These are phyloP conservation scores for Ophiostoma piceae DNA, from an alignment of 2,329 filamentous ascomycete genomes.

Conservation along the genomic window DNA sequence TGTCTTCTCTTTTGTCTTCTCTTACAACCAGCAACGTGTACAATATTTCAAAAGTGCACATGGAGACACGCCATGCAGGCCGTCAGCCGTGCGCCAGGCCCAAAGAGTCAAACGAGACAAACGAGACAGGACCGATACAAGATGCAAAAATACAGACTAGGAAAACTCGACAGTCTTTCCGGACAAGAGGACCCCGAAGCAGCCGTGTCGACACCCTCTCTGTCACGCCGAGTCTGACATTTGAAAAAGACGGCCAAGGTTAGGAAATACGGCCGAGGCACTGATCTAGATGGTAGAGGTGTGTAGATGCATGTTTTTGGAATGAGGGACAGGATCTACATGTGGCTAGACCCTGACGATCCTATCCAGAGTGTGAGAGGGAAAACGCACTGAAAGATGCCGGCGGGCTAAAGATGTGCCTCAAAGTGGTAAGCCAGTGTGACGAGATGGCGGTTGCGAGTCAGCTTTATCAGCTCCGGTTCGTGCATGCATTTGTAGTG, in stretches of 20 bases:
- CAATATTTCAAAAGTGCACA: background rate
- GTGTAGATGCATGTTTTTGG: background rate
- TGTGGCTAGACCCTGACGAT: conserved; percentile 11
- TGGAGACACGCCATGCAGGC: background rate
- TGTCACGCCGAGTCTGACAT: conserved; percentile 2
- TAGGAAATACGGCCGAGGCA: background rate
- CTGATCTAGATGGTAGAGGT: background rate
- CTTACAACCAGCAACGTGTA: conserved; percentile 12
- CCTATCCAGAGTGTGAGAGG: background rate
- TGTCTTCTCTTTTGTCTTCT: background rate
- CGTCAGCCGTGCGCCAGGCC: background rate
- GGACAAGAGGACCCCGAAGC: background rate
- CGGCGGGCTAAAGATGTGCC: background rate
- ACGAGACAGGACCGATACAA: background rate
- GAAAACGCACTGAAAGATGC: background rate
- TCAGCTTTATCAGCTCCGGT: background rate
- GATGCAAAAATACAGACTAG: too few relatives aligned
- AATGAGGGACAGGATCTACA: background rate
- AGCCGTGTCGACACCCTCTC: background rate
- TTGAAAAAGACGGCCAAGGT: background rate
- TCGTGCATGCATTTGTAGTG: background rate
- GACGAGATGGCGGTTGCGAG: background rate
- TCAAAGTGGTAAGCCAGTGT: background rate
- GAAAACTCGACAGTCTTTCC: too few relatives aligned
- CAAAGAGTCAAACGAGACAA: background rate